Percentiles rank a stretch among this genome's conserved stretches.
Evolutionary conservation across 306 rosid genomes (phyloP).

Genomic region (Arachis stenosperma): DNA sequence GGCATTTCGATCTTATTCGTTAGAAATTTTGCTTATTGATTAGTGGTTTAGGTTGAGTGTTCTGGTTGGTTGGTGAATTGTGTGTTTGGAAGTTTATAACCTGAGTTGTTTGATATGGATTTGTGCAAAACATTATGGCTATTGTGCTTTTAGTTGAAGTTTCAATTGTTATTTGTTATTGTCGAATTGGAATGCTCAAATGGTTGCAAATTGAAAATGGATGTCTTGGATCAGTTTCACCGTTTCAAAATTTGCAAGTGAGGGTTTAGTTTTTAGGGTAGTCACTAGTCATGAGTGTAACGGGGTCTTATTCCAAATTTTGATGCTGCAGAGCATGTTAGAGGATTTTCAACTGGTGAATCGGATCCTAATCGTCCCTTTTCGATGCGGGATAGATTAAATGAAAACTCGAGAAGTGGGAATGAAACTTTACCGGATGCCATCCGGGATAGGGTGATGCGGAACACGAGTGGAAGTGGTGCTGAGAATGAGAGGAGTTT

Average conservation of each 20-base stretch:
- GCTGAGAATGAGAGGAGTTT: no score
- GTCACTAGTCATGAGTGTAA: neutral
- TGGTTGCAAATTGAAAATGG: constrained; percentile 20
- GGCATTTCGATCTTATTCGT: neutral
- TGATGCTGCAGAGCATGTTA: constrained; percentile 43
- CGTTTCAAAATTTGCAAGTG: neutral
- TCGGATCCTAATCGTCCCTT: constrained; percentile 18
- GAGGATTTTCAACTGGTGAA: constrained; percentile 40
- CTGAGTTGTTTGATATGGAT: constrained; percentile 27
- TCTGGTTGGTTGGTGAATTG: constrained; percentile 1
- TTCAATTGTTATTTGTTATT: neutral
- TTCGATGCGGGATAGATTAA: constrained; percentile 25
- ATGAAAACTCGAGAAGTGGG: constrained; percentile 25
- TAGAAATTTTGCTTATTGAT: constrained; percentile 17
- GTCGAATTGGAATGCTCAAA: neutral
- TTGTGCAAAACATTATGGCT: neutral
- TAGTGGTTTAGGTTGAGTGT: neutral
- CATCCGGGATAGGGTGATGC: neutral
- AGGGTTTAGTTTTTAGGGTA: neutral
- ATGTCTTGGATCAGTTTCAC: neutral
- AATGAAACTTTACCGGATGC: constrained; percentile 7
- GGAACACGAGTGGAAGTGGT: no score
- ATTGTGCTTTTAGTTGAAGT: neutral
- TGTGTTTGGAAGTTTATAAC: constrained; percentile 4
- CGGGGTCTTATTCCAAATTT: constrained; percentile 22